These are phyloP conservation scores for Xerocomellus intermedius DNA, from an alignment of 768 basidiomycete species.

Conservation along the genomic window DNA sequence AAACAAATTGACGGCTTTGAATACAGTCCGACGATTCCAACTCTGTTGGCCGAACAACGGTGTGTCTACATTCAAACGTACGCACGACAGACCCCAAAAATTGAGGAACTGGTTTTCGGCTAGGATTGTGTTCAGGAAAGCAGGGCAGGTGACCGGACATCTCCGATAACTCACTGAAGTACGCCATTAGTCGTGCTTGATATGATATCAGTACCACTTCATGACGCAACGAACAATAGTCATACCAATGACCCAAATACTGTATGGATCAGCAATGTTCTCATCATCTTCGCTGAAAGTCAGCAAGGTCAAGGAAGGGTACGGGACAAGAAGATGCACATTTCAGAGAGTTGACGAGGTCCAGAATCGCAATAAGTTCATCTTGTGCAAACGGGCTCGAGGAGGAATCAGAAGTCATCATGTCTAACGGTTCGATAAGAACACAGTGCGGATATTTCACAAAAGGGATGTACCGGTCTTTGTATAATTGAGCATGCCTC, in stretches of 20 bases:
- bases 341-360: constrained; percentile 16
- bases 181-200: constrained; percentile 12
- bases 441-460: not conserved
- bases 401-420: constrained; percentile 19
- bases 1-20: not conserved
- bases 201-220: not conserved
- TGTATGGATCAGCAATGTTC: not conserved
- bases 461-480: constrained; percentile 6
- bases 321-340: not conserved
- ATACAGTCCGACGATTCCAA: not conserved
- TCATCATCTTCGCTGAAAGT: not conserved
- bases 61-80: constrained; percentile 8
- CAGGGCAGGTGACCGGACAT: not conserved
- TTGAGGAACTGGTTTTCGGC: constrained; percentile 13
- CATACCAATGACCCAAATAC: constrained; percentile 15
- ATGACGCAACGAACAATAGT: not conserved
- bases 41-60: constrained; percentile 3
- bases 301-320: not conserved
- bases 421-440: not conserved
- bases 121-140: not conserved
- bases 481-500: constrained; percentile 16
- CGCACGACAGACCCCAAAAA: constrained; percentile 10
- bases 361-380: constrained; percentile 9
- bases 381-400: constrained; percentile 14
- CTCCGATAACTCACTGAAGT: constrained; percentile 2